Base-by-base conservation (phyloP, 495 filamentous ascomycete species). In the Acidomyces sp. region DNA sequence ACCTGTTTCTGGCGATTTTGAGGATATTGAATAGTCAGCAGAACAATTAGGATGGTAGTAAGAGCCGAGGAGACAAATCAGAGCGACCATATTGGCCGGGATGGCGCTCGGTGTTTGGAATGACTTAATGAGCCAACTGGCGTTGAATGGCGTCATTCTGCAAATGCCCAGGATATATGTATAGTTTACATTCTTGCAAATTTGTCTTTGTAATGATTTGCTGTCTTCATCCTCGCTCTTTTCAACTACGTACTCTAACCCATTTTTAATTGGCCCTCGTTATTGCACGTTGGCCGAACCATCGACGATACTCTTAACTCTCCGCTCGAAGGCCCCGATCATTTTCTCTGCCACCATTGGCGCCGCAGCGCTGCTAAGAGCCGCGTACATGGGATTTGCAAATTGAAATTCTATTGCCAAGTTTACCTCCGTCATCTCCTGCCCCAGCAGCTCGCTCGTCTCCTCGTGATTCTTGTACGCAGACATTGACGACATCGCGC, bases 1-100 rank as follows among this genome's bases (percentile, higher is more conserved):
- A 97, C 66, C 62, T 97, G 51, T 97, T 97, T 73, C 64, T 97
- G 47, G 80, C 80, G 25, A 94, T 94, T 56, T 69, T 94, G 48
- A 68, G 86, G 51, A 39, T 38, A 4, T 20, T 41, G 39, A 41
- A 41, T 29, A 41, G 39, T 20, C 28, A 31, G 16, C 28, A 32
- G 19, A 41, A 41, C 28, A 41, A 41, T 29, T 41, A 34, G 28
- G 4, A 7, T 28, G 7, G 26, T 6, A 37, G 32, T 29, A 29
- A 9, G 26, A 29, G 26, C 9, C 26, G 9, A 29, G 26, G 26
- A n/a, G n/a, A n/a, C n/a, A n/a, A n/a, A n/a, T n/a, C n/a, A n/a
- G n/a, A n/a, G n/a, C n/a, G n/a, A n/a, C n/a, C n/a, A n/a, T n/a
- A n/a, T n/a, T n/a, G n/a, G n/a, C n/a, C n/a, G n/a, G n/a, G n/a